Evolutionary conservation across 768 basidiomycete genomes (phyloP), one percentile per base, ranked within the genome.

Genomic region (Lentinus tigrinus): DNA sequence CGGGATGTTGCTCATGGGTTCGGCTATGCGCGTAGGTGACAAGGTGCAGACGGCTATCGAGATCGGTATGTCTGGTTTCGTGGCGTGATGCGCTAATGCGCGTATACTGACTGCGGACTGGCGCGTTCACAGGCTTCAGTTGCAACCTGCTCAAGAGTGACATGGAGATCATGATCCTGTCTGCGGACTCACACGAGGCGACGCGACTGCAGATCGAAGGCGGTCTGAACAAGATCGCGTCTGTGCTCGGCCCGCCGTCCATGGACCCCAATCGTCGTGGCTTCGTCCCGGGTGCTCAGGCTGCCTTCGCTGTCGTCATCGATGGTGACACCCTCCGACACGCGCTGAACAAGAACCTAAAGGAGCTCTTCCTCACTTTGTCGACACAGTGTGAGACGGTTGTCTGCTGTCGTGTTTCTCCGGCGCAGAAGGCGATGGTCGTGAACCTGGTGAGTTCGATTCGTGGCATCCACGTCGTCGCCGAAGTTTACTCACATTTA

Each of bases 41-140:
- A 99, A 99, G 73, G 79, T 98, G 1, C 95, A 98, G 72, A 99
- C 96, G 0, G 96, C 96, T 14, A 98, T 99, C 68, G 96, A 98
- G 71, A 98, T 99, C 61, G 96, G 82, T 79, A 54, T 16, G 67
- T 64, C 23, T 6, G 28, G 8, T 1, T 4, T 38, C 5, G 7
- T 19, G 36, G 34, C 24, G 1, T 17, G 24, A 31, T 36, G 11
- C 7, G 27, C 24, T 6, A 23, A 21, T 26, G 19, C 24, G n/a
- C 28, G 43, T 8, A 23, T 23, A 21, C 28, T 59, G 14, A 47
- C 19, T n/a, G 47, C 13, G 36, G n/a, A 57, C 52, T 31, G 31
- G 31, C 16, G 13, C 28, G 21, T 39, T 13, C 44, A 31, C 56
- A 79, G 79, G 91, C 11, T 98, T 91, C 80, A 90, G 88, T 65